phyloP scores from a whole-genome alignment of 176 grass and related monocot genomes.

The Musa itinerans region DNA sequence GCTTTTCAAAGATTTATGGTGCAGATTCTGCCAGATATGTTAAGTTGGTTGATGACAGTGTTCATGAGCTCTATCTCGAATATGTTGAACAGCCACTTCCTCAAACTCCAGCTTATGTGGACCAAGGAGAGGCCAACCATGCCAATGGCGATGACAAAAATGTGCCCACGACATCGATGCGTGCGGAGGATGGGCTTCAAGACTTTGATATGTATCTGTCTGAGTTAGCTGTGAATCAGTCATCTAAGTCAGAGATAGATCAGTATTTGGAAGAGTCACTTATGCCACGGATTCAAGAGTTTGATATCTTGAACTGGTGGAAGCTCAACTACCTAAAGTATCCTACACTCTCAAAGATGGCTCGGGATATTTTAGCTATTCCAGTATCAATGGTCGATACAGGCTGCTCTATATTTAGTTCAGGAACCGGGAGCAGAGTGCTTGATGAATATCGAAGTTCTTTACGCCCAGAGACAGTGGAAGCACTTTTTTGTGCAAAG shows the following conservation, averaged over 20 bases:
- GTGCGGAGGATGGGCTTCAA: background rate
- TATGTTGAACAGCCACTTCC: slow-evolving; percentile 7
- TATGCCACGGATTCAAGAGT: background rate
- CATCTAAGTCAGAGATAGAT: slow-evolving; percentile 7
- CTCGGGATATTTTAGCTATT: slow-evolving; percentile 5
- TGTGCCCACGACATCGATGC: background rate
- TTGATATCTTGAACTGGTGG: slow-evolving; percentile 16
- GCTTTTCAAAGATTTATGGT: slow-evolving; percentile 8
- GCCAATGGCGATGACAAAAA: background rate
- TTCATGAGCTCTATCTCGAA: background rate
- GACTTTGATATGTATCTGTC: slow-evolving; percentile 6
- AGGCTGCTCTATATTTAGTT: background rate
- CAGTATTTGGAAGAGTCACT: slow-evolving; percentile 12
- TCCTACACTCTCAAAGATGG: slow-evolving; percentile 9
- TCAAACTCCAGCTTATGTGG: background rate
- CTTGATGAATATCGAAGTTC: slow-evolving; percentile 10
- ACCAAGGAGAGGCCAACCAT: slow-evolving; percentile 1
- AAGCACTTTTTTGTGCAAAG: slow-evolving; percentile 1
- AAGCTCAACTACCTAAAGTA: slow-evolving; percentile 11
- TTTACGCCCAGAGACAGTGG: background rate
- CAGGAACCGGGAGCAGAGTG: slow-evolving; percentile 7
- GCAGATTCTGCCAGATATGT: slow-evolving; percentile 12
- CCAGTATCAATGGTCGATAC: slow-evolving; percentile 7
- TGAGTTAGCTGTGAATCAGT: background rate
- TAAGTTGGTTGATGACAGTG: slow-evolving; percentile 7